These are phyloP conservation scores for Tetraselmis striata DNA, from an alignment of 139 green algal species.

Conservation along the genomic window DNA sequence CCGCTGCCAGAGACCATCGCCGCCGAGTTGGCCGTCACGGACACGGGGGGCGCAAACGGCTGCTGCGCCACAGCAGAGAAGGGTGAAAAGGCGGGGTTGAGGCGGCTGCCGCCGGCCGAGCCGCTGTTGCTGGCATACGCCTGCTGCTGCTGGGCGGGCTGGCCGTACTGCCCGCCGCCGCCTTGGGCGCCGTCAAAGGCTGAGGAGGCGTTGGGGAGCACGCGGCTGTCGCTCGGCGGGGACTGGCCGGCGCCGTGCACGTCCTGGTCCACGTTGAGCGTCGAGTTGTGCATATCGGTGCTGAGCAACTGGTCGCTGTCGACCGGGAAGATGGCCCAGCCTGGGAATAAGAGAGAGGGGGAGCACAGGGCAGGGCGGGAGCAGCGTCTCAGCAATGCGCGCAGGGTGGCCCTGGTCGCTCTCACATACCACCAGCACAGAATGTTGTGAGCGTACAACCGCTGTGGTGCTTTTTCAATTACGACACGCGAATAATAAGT, in stretches of 20 bases:
- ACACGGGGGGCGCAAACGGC: background rate
- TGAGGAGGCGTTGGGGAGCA: background rate
- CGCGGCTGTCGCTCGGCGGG: background rate
- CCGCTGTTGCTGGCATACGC: background rate
- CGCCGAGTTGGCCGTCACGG: background rate
- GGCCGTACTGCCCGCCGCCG: background rate
- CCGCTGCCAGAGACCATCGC: background rate
- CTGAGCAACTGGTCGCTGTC: slow-evolving; percentile 66
- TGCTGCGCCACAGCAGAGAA: background rate
- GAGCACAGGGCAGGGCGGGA: too few species aligned
- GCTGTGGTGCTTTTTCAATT: too few species aligned
- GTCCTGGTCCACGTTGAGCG: slow-evolving; percentile 12
- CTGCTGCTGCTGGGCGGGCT: background rate
- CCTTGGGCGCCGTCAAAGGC: background rate
- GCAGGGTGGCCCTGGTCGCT: too few species aligned
- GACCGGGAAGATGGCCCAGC: slow-evolving; percentile 76
- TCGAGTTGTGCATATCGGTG: slow-evolving; percentile 34
- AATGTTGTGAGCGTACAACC: too few species aligned
- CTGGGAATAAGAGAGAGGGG: too few species aligned
- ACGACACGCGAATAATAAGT: too few species aligned
- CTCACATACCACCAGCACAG: too few species aligned
- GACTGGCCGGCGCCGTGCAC: background rate
- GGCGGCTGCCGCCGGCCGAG: background rate
- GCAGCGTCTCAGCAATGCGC: too few species aligned
- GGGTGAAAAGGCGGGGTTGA: background rate